A percentile compares a stretch with the other conserved stretches of the same genome.
Conservation (phyloP, 345 rosid genomes). For the Syzygium grande region DNA sequence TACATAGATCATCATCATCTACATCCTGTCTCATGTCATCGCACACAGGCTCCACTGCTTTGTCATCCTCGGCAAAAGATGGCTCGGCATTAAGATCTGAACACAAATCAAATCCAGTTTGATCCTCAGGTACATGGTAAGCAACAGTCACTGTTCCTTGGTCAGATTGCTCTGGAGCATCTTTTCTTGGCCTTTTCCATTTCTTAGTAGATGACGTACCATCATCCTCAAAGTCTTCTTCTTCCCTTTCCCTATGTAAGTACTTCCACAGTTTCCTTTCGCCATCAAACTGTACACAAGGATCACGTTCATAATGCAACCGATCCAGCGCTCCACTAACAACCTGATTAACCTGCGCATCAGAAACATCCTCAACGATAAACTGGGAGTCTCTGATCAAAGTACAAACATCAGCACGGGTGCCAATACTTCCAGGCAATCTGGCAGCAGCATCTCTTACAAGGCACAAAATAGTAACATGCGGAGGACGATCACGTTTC, state of each 20-base stretch:
- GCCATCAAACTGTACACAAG: constrained; percentile 89
- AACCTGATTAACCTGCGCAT: constrained; percentile 87
- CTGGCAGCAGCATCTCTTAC: constrained; percentile 99
- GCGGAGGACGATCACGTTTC: constrained; percentile 98
- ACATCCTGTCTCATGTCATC: constrained; percentile 37
- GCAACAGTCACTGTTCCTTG: constrained; percentile 71
- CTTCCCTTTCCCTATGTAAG: constrained; percentile 92
- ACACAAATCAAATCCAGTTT: constrained; percentile 55
- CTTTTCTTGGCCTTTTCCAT: constrained; percentile 98
- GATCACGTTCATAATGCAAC: constrained; percentile 97
- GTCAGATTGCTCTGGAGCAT: constrained; percentile 72
- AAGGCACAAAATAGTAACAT: constrained; percentile 95
- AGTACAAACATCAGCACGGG: constrained; percentile 99
- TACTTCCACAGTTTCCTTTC: constrained; percentile 99
- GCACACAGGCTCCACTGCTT: constrained; percentile 23
- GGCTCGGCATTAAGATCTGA: constrained; percentile 61
- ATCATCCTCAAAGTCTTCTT: constrained; percentile 99
- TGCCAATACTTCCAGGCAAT: constrained; percentile 97
- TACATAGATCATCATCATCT: constrained; percentile 49
- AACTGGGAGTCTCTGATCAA: constrained; percentile 91
- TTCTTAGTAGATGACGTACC: constrained; percentile 99
- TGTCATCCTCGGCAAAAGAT: constrained; percentile 33
- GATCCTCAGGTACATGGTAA: constrained; percentile 45
- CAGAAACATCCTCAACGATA: constrained; percentile 88
- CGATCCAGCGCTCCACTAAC: constrained; percentile 99